Base-by-base conservation (phyloP, 805 yeast species). In the Candida michaelii region DNA sequence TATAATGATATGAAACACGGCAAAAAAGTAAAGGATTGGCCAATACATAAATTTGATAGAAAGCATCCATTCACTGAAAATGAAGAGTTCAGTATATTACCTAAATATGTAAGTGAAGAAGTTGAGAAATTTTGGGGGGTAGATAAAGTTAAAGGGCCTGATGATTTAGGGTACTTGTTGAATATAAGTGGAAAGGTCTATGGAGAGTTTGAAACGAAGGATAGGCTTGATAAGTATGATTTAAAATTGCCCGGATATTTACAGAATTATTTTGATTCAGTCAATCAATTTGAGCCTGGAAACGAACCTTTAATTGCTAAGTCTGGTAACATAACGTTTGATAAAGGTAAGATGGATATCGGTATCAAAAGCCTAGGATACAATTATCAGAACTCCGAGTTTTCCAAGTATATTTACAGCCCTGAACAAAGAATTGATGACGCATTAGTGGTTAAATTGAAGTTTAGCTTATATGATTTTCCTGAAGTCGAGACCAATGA, bases 11-110 rank as follows among this genome's bases (percentile, higher is more conserved):
- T 69, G 12, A 15, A 73, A 1, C 58, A 65, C 4, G 75, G 76
- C 10, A 62, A 71, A 37, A 68, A 69, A 19, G 66, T 62, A 1
- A 71, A 74, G 46, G 71, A 78, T 0, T 83, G 82, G 76, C 90
- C 90, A 0, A 58, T 82, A 18, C 78, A 80, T 43, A 32, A 65
- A 2, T 68, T 46, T 40, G 52, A 62, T 5, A 60, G 69, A 2
- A 77, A 80, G 63, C 36, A 53, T 17, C 71, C 69, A 1, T 70
- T 69, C 67, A 23, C 19, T 7, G 81, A 78, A 46, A 66, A 70
- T 46, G 77, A 84, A 52, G 56, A 71, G 16, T 71, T 67, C 51
- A 74, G 85, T 15, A 62, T 86, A 0, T 53, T 87, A 6, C 93
- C 95, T 0, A 71, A 83, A 50, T 60, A 55, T 10, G 65, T 87